Base-by-base conservation (phyloP, 176 grass and related monocot species). In the Lolium rigidum region DNA sequence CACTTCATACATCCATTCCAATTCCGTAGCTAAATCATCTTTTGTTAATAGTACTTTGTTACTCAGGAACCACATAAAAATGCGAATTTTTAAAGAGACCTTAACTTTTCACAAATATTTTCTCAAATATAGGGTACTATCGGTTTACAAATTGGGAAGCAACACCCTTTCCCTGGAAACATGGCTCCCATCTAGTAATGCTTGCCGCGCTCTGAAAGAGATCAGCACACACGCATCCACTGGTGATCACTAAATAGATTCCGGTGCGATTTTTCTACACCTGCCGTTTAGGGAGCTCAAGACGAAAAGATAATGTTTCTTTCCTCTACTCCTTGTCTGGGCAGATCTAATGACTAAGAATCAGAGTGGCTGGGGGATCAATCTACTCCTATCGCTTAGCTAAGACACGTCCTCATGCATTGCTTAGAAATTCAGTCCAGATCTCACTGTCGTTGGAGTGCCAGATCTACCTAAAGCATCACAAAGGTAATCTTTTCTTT, bases 161-260 rank as follows among this genome's bases (percentile, higher is more conserved):
- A 48, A 10, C 47, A 48, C 11, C 10, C 13, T 41, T 16, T 62
- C 56, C 35, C 6, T 24, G 6, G 6, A 28, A 43, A 79, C 9
- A 21, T 6, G 28, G 0, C 16, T 14, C 62, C 62, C 28, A 35
- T 37, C 64, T 37, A 14, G 10, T 48, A 10, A 48, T 48, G 47
- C 47, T 10, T 48, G 47, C 47, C 10, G 47, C 9, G 2, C 47
- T 48, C 47, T 48, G 47, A 38, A 28, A 68, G 28, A 38, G 28
- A 68, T 68, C 48, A 26, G 6, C 47, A 76, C 69, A 72, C 69
- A 47, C 20, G 48, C 72, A 70, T 17, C 6, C 72, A 75, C 28
- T 31, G 28, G 28, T 31, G n/a, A n/a, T n/a, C 31, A 13, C 2
- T 21, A 0, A 37, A 37, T 2, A 9, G 64, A 68, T 38, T 76